These are phyloP conservation scores for Sanghuangporus weigelae DNA, from an alignment of 1,284 basidiomycete genomes.

Conservation along the genomic window DNA sequence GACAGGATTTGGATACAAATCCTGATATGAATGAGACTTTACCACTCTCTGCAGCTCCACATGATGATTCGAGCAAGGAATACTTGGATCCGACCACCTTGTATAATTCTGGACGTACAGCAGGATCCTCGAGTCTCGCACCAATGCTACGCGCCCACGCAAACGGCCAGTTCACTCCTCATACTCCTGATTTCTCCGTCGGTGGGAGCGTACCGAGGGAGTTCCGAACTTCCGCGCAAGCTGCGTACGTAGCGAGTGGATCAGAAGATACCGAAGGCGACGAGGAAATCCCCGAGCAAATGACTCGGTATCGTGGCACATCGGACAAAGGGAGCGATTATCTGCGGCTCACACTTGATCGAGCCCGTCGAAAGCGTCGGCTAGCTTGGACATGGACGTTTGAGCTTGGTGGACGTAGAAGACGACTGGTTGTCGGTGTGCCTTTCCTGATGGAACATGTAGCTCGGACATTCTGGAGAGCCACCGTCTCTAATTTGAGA, in stretches of 20 bases:
- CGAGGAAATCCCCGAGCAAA: neutral
- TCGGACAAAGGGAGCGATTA: neutral
- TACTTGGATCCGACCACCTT: neutral
- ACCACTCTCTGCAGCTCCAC: neutral
- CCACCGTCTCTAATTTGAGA: neutral
- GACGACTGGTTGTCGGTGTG: slow-evolving; percentile 9
- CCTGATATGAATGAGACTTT: neutral
- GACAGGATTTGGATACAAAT: neutral
- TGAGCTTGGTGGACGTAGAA: slow-evolving; percentile 8
- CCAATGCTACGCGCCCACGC: neutral
- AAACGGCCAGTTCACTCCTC: neutral
- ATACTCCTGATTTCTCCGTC: neutral
- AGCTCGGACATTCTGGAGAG: neutral
- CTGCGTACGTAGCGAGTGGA: neutral
- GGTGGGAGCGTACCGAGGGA: neutral
- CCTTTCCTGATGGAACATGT: slow-evolving; percentile 3
- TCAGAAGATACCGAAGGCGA: neutral
- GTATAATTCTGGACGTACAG: neutral
- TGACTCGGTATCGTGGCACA: neutral
- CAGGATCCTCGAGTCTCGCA: neutral
- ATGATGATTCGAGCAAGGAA: neutral
- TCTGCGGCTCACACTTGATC: neutral
- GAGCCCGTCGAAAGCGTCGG: neutral
- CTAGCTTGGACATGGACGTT: slow-evolving; percentile 14
- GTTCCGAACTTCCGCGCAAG: neutral